Percentiles rank a stretch among this genome's conserved stretches.
Evolutionary conservation across 2,329 filamentous ascomycete species (phyloP).

Genomic region (Trichothecium roseum): DNA sequence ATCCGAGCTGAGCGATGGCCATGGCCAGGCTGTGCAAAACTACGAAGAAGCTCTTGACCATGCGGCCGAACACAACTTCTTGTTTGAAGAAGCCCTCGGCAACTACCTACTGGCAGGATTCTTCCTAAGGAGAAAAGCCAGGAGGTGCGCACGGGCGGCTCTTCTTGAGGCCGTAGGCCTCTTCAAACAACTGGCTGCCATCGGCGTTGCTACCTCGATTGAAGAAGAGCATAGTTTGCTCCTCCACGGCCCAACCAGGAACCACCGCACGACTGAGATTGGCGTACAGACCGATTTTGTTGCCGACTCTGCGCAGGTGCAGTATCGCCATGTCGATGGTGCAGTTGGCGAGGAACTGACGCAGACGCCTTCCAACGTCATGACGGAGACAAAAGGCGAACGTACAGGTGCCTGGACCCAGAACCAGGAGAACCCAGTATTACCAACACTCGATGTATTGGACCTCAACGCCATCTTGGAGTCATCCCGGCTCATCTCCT

Average conservation of each 20-base stretch:
- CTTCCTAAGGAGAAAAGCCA: constrained; percentile 53
- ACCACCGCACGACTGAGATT: constrained; percentile 48
- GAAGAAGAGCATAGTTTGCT: constrained; percentile 58
- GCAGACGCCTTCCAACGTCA: constrained; percentile 31
- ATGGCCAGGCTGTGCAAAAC: constrained; percentile 46
- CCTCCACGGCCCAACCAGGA: constrained; percentile 50
- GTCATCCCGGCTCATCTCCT: constrained; percentile 71
- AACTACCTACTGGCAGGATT: constrained; percentile 67
- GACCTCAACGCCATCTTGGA: constrained; percentile 70
- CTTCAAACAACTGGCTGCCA: constrained; percentile 59
- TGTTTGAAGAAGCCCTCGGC: constrained; percentile 62
- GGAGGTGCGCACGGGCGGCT: constrained; percentile 58
- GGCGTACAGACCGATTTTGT: constrained; percentile 64
- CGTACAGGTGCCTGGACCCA: constrained; percentile 52
- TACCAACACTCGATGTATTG: constrained; percentile 73
- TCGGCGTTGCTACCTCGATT: constrained; percentile 57
- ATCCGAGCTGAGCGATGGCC: constrained; percentile 48
- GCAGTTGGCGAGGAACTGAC: constrained; percentile 31
- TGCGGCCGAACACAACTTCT: constrained; percentile 53
- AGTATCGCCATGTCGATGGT: constrained; percentile 35
- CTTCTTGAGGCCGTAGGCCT: constrained; percentile 57
- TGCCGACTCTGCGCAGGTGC: constrained; percentile 34
- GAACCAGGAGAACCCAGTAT: constrained; percentile 46
- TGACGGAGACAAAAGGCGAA: constrained; percentile 42
- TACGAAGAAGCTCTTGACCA: constrained; percentile 69